Conservation (phyloP, 352 stramenopile species). For the Globisporangium barbulae region DNA sequence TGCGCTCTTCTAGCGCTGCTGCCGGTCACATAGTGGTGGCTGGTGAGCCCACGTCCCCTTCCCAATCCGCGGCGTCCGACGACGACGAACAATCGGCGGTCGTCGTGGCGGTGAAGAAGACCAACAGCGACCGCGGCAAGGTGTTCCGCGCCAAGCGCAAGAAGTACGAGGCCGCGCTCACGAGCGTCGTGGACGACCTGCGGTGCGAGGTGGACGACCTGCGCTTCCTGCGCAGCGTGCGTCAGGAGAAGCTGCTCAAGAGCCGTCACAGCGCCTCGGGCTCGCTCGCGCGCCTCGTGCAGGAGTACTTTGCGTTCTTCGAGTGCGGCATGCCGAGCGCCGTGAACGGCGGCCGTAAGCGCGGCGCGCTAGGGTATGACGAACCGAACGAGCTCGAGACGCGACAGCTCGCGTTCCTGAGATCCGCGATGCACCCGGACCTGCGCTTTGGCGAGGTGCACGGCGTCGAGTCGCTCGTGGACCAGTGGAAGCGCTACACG, state of each 20-base stretch:
- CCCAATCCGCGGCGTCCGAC: background rate
- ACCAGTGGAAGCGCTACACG: slow-evolving; percentile 47
- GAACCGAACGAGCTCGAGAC: slow-evolving; percentile 16
- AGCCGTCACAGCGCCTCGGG: slow-evolving; percentile 30
- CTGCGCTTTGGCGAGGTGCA: slow-evolving; percentile 26
- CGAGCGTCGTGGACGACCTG: slow-evolving; percentile 31
- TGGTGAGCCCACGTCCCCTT: background rate
- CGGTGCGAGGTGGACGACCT: slow-evolving; percentile 49
- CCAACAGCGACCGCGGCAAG: slow-evolving; percentile 64
- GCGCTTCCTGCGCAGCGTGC: slow-evolving; percentile 34
- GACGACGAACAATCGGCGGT: background rate
- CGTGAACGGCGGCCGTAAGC: slow-evolving; percentile 28
- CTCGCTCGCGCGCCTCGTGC: slow-evolving; percentile 38
- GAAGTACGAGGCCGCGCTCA: slow-evolving; percentile 40
- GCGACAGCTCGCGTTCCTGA: slow-evolving; percentile 33
- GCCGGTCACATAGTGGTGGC: background rate
- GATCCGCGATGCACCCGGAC: slow-evolving; percentile 34
- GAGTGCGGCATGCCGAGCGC: slow-evolving; percentile 31
- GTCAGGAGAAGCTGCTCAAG: slow-evolving; percentile 33
- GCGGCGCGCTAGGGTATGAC: slow-evolving; percentile 15
- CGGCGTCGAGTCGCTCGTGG: slow-evolving; percentile 27
- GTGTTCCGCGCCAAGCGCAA: slow-evolving; percentile 55
- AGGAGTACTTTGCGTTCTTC: slow-evolving; percentile 55
- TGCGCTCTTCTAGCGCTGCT: background rate
- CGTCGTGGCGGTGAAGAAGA: slow-evolving; percentile 23